Percentiles rank a stretch among this genome's conserved stretches.
Evolutionary conservation across 2,329 filamentous ascomycete species (phyloP).

Genomic region (Lithohypha guttulata): DNA sequence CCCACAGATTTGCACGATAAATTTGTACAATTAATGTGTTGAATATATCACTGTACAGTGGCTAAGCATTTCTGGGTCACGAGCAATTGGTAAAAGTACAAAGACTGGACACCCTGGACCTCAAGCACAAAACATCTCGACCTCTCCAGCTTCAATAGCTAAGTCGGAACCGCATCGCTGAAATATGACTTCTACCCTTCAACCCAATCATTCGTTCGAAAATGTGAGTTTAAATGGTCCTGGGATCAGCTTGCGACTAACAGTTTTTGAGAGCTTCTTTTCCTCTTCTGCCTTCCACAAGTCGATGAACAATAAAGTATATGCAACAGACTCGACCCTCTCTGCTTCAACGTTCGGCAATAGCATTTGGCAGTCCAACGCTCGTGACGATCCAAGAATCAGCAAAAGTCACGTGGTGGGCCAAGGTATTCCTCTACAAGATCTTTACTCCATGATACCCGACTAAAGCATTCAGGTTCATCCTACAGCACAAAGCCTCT

Average conservation of each 20-base stretch:
- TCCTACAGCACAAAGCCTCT: no score
- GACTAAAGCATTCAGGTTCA: no score
- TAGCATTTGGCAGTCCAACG: conserved; percentile 6
- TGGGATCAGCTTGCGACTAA: background rate
- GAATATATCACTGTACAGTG: conserved; percentile 7
- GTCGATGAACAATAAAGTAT: background rate
- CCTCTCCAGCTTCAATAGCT: no score
- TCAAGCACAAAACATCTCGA: no score
- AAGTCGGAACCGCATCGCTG: no score
- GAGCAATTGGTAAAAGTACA: background rate
- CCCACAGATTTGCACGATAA: conserved; percentile 4
- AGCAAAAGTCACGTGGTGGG: conserved; percentile 1
- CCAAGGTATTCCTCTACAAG: no score
- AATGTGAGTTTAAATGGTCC: background rate
- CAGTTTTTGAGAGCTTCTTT: no score
- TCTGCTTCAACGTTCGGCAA: background rate
- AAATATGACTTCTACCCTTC: conserved; percentile 6
- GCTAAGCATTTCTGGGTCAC: background rate
- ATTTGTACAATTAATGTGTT: conserved; percentile 1
- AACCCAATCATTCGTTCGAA: background rate
- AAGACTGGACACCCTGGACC: background rate
- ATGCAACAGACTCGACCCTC: background rate
- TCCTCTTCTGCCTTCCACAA: no score
- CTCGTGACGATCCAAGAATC: background rate
- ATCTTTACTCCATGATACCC: no score